These are phyloP conservation scores for Solanum sitiens DNA, from an alignment of 257 asterid species.

Conservation along the genomic window DNA sequence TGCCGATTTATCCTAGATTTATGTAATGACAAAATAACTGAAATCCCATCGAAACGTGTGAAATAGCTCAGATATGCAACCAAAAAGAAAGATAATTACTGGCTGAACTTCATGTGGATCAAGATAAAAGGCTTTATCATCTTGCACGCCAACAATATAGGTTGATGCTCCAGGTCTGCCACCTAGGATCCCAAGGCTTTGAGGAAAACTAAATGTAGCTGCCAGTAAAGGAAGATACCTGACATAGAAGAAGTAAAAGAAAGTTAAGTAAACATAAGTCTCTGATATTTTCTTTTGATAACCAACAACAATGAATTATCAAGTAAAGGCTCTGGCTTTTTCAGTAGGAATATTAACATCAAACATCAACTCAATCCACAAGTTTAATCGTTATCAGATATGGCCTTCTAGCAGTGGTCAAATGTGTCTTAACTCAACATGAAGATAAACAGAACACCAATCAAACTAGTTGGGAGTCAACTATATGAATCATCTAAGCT, in stretches of 20 bases:
- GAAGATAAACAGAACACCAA: not conserved
- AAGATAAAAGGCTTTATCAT: constrained; percentile 81
- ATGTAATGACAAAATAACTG: not conserved
- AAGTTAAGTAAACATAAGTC: not conserved
- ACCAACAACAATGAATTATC: not conserved
- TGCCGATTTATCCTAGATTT: not conserved
- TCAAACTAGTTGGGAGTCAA: not conserved
- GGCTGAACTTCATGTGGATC: constrained; percentile 98
- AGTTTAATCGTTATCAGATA: not conserved
- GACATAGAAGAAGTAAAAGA: not conserved
- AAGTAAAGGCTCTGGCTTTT: not conserved
- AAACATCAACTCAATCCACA: not conserved
- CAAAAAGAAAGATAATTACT: constrained; percentile 26
- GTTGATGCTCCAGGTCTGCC: constrained; percentile 98
- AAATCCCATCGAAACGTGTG: not conserved
- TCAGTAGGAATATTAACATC: not conserved
- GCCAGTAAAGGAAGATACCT: constrained; percentile 86
- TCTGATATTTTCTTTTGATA: not conserved
- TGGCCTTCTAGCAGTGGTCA: not conserved
- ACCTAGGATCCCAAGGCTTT: constrained; percentile 92
- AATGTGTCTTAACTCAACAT: not conserved
- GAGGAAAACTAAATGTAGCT: constrained; percentile 85
- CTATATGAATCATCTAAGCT: not conserved
- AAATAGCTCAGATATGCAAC: not conserved
- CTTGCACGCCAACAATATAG: constrained; percentile 92